These are phyloP conservation scores for Hanseniaspora taiwanica DNA, from an alignment of 805 yeast species.

Conservation along the genomic window DNA sequence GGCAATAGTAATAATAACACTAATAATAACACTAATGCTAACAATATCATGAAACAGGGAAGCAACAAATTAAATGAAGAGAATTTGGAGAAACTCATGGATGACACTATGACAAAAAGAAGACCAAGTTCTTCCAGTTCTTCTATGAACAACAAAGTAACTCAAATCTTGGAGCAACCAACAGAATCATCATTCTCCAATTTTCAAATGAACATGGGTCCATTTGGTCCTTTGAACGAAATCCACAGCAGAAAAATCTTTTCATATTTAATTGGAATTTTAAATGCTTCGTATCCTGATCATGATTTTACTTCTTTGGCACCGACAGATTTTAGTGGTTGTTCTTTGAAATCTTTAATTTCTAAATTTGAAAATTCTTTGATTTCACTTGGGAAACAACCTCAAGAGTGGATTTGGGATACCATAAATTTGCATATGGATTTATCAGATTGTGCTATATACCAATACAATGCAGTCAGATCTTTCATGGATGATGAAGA, in stretches of 20 bases:
- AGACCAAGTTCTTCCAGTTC: neutral
- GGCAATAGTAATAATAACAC: neutral
- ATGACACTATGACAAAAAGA: conserved; percentile 3
- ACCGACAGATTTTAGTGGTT: conserved; percentile 62
- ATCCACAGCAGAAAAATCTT: conserved; percentile 80
- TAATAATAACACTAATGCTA: conserved; percentile 1
- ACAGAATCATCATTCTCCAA: neutral
- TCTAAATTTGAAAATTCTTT: conserved; percentile 67
- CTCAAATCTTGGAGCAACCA: neutral
- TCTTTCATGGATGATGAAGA: conserved; percentile 25
- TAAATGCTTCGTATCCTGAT: conserved; percentile 90
- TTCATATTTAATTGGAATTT: conserved; percentile 78
- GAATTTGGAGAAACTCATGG: conserved; percentile 22
- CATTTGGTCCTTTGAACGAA: conserved; percentile 85
- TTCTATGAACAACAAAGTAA: neutral
- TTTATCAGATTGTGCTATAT: conserved; percentile 39
- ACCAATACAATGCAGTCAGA: conserved; percentile 38
- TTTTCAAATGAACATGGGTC: conserved; percentile 30
- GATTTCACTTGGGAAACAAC: conserved; percentile 45
- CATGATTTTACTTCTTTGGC: conserved; percentile 83
- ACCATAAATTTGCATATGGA: conserved; percentile 73
- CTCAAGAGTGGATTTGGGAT: conserved; percentile 75
- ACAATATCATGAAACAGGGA: neutral
- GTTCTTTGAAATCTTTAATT: conserved; percentile 33
- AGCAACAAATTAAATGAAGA: conserved; percentile 23